These are phyloP conservation scores for Yamagishiella unicocca DNA, from an alignment of 139 green algal species.

Conservation along the genomic window DNA sequence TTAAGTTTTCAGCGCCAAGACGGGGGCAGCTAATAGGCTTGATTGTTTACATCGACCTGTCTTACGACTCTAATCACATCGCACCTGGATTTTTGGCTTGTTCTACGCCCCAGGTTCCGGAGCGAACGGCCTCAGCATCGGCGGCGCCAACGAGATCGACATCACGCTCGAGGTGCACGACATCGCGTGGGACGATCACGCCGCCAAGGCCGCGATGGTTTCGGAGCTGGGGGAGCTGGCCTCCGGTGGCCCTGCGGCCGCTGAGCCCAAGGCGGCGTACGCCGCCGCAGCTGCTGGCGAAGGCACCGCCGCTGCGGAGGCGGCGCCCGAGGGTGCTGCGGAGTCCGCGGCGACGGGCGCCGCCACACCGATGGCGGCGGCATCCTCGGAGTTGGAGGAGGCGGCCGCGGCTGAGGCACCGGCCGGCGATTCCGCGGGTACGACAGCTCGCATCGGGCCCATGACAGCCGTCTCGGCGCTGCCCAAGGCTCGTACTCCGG, in stretches of 20 bases:
- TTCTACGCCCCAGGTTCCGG: slow-evolving; percentile 63
- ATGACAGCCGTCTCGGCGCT: slow-evolving; percentile 77
- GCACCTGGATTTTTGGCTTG: no score
- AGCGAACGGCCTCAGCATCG: slow-evolving; percentile 79
- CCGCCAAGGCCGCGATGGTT: slow-evolving; percentile 68
- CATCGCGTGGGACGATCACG: slow-evolving; percentile 22
- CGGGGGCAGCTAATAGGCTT: no score
- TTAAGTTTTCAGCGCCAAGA: no score
- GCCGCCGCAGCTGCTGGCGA: not conserved
- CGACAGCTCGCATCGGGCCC: not conserved
- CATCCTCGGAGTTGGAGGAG: not conserved
- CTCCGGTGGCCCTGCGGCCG: not conserved
- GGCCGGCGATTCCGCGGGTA: not conserved
- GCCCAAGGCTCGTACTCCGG: slow-evolving; percentile 85
- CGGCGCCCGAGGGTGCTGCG: not conserved
- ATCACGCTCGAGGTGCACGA: slow-evolving; percentile 75
- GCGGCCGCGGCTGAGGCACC: not conserved
- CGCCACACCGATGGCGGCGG: not conserved
- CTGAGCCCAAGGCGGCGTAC: not conserved
- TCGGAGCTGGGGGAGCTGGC: slow-evolving; percentile 68
- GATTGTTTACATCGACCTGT: no score
- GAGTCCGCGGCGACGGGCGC: no score
- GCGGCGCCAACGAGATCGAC: slow-evolving; percentile 85
- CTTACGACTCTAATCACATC: no score
- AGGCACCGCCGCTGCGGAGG: not conserved